Percentiles rank a stretch among this genome's conserved stretches.
These are phyloP conservation scores for Xylaria sp. DNA, from an alignment of 2,329 filamentous ascomycete genomes.

Conservation along the genomic window DNA sequence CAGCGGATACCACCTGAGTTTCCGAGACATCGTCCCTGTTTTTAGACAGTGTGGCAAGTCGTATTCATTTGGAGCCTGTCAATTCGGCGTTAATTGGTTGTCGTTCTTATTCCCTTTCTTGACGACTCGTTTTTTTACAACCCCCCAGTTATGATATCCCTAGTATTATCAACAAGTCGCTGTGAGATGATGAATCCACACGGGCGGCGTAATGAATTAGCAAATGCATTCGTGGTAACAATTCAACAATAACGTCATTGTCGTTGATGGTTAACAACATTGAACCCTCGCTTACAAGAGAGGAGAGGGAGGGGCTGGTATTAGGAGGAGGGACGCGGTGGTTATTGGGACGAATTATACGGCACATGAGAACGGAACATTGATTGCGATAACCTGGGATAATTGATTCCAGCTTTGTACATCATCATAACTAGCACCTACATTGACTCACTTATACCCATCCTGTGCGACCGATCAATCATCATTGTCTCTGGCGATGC, in stretches of 20 bases:
- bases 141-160: slow-evolving; percentile 33
- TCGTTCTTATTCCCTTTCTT: slow-evolving; percentile 27
- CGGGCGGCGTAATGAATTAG: slow-evolving; percentile 33
- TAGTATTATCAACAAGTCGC: slow-evolving; percentile 30
- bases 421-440: slow-evolving; percentile 26
- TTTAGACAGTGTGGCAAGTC: slow-evolving; percentile 22
- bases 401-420: slow-evolving; percentile 24
- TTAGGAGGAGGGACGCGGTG: slow-evolving; percentile 16
- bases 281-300: slow-evolving; percentile 19
- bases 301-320: slow-evolving; percentile 1
- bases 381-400: slow-evolving; percentile 25
- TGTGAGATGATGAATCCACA: slow-evolving; percentile 16
- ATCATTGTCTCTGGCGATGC: not conserved
- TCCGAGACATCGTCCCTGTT: slow-evolving; percentile 17
- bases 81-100: slow-evolving; percentile 32
- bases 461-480: not conserved
- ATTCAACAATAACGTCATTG: slow-evolving; percentile 20
- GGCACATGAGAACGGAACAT: slow-evolving; percentile 30
- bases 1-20: not conserved
- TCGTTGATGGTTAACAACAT: slow-evolving; percentile 22
- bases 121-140: slow-evolving; percentile 26
- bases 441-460: not conserved
- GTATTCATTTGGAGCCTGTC: slow-evolving; percentile 12
- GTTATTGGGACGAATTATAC: slow-evolving; percentile 24
- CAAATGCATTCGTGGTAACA: slow-evolving; percentile 27